Evolutionary conservation across 495 filamentous ascomycete species (phyloP).

Genomic region (Hypoxylon subgilvum): DNA sequence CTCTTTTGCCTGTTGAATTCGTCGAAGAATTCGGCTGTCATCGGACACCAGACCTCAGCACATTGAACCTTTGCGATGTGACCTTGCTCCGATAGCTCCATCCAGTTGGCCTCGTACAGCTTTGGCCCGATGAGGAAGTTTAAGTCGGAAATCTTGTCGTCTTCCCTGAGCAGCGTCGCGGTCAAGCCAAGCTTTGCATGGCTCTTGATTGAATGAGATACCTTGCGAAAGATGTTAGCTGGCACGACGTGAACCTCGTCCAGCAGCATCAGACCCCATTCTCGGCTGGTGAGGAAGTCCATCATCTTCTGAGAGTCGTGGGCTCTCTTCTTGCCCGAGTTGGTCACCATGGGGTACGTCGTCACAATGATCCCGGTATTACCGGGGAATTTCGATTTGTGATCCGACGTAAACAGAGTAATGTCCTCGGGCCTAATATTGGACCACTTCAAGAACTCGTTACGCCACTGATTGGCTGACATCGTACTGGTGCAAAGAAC

Average conservation of each 20-base stretch:
- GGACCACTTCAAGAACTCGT: slow-evolving; percentile 96
- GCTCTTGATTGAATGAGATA: slow-evolving; percentile 87
- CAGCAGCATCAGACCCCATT: slow-evolving; percentile 98
- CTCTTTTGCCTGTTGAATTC: slow-evolving; percentile 73
- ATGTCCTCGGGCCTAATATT: slow-evolving; percentile 94
- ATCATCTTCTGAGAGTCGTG: slow-evolving; percentile 97
- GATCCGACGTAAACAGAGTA: slow-evolving; percentile 91
- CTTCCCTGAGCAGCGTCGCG: slow-evolving; percentile 91
- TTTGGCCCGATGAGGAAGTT: slow-evolving; percentile 99
- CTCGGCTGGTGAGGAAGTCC: slow-evolving; percentile 87
- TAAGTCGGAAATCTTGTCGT: slow-evolving; percentile 96
- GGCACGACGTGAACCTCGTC: slow-evolving; percentile 99
- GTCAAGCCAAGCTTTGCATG: slow-evolving; percentile 98
- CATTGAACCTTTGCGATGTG: slow-evolving; percentile 98
- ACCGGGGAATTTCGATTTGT: slow-evolving; percentile 86
- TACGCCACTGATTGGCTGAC: slow-evolving; percentile 96
- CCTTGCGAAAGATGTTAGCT: slow-evolving; percentile 91
- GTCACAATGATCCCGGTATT: slow-evolving; percentile 96
- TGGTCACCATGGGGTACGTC: slow-evolving; percentile 97
- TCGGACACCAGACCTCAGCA: slow-evolving; percentile 98
- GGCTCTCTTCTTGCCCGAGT: slow-evolving; percentile 76
- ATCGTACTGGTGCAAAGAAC: slow-evolving; percentile 96
- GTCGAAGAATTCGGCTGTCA: slow-evolving; percentile 97
- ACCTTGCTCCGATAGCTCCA: slow-evolving; percentile 95
- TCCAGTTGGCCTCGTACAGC: slow-evolving; percentile 98